Conservation (phyloP, 371 early-diverging fungal species). For the Syncephalastrum racemosum region DNA sequence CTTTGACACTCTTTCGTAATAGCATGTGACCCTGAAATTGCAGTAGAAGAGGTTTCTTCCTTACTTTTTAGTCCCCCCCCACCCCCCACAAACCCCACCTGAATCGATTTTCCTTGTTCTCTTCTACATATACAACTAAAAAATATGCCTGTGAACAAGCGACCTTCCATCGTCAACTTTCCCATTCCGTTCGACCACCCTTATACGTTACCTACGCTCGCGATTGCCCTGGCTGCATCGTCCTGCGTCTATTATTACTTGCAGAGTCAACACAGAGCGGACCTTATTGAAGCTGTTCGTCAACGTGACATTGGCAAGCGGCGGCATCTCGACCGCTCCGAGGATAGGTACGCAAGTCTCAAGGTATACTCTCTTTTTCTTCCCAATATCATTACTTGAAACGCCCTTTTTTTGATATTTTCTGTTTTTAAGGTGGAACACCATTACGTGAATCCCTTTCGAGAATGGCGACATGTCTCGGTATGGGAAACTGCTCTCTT, state of each 20-base stretch:
- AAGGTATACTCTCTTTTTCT: slow-evolving; percentile 23
- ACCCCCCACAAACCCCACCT: no score
- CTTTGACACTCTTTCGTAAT: slow-evolving; percentile 67
- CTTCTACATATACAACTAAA: slow-evolving; percentile 8
- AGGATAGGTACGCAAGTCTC: slow-evolving; percentile 45
- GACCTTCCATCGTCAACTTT: slow-evolving; percentile 46
- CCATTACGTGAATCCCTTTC: slow-evolving; percentile 63
- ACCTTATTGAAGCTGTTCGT: slow-evolving; percentile 45
- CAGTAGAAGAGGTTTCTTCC: neutral
- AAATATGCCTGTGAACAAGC: slow-evolving; percentile 22
- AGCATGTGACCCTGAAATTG: no score
- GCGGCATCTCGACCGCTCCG: slow-evolving; percentile 30
- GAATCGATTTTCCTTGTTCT: slow-evolving; percentile 1
- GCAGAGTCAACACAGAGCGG: slow-evolving; percentile 37
- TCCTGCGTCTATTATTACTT: slow-evolving; percentile 45
- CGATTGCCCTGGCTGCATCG: slow-evolving; percentile 40
- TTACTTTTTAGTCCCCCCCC: neutral
- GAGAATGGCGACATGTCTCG: slow-evolving; percentile 53
- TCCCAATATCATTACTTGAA: neutral
- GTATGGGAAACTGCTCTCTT: slow-evolving; percentile 47
- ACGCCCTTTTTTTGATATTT: neutral
- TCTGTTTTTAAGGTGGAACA: slow-evolving; percentile 39
- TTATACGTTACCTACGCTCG: slow-evolving; percentile 40
- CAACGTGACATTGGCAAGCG: slow-evolving; percentile 34
- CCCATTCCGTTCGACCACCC: slow-evolving; percentile 58